phyloP scores from a whole-genome alignment of 495 filamentous ascomycete species.

The Lophiotrema nucula region DNA sequence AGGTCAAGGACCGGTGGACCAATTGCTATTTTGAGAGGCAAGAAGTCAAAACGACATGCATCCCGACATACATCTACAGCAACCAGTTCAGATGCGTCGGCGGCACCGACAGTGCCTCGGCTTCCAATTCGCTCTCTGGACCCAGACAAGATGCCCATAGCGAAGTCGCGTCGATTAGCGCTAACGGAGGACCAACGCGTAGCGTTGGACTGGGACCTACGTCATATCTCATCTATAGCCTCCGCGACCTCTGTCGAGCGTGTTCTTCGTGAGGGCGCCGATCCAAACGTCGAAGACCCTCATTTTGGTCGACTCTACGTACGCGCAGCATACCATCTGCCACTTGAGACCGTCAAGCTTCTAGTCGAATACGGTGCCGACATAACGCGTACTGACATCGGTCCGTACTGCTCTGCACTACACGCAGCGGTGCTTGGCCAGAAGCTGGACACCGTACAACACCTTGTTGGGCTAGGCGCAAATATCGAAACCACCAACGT shows the following conservation, averaged over 20 bases:
- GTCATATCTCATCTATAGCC: background rate
- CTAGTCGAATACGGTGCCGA: slow-evolving; percentile 20
- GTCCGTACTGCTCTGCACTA: slow-evolving; percentile 1
- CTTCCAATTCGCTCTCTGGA: background rate
- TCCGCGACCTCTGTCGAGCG: slow-evolving; percentile 1
- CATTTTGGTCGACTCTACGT: slow-evolving; percentile 11
- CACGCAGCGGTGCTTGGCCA: slow-evolving; percentile 19
- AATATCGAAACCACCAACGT: slow-evolving; percentile 3
- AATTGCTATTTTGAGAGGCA: background rate
- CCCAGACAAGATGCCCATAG: slow-evolving; percentile 8
- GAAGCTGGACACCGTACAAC: slow-evolving; percentile 3
- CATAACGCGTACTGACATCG: background rate
- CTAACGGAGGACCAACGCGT: slow-evolving; percentile 8
- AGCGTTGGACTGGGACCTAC: slow-evolving; percentile 9
- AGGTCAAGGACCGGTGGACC: background rate
- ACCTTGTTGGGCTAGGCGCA: slow-evolving; percentile 7
- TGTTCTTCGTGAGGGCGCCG: slow-evolving; percentile 8
- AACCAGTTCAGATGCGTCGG: no score
- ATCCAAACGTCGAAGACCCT: slow-evolving; percentile 13
- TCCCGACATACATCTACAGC: no score
- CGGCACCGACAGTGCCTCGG: no score
- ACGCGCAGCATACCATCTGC: slow-evolving; percentile 2
- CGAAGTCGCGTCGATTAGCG: background rate
- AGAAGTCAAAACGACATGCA: background rate
- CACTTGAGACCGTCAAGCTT: background rate